phyloP scores from a whole-genome alignment of 495 filamentous ascomycete genomes.

The Hypoxylon subgilvum region DNA sequence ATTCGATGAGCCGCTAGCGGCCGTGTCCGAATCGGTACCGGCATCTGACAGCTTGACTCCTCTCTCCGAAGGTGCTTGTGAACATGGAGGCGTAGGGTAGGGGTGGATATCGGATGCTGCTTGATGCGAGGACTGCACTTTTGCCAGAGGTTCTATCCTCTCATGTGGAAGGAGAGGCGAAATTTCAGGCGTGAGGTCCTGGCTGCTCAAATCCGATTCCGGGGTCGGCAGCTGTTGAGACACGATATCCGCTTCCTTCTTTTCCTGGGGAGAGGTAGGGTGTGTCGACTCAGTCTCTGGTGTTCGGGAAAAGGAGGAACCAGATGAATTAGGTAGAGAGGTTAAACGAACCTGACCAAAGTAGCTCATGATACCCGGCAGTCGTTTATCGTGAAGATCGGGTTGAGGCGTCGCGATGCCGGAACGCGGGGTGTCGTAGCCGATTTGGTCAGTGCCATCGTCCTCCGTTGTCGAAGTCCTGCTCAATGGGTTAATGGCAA shows the following conservation, averaged over 20 bases:
- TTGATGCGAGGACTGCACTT: slow-evolving; percentile 44
- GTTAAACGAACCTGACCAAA: slow-evolving; percentile 95
- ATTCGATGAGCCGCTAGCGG: slow-evolving; percentile 32
- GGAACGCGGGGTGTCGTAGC: slow-evolving; percentile 80
- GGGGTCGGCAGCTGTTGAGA: slow-evolving; percentile 30
- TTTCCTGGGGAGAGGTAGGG: slow-evolving; percentile 43
- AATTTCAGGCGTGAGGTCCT: slow-evolving; percentile 46
- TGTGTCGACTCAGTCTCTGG: slow-evolving; percentile 45
- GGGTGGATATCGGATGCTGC: slow-evolving; percentile 47
- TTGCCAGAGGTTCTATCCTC: slow-evolving; percentile 47
- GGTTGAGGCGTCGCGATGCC: slow-evolving; percentile 87
- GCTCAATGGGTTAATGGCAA: slow-evolving; percentile 53
- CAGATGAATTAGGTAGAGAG: slow-evolving; percentile 50
- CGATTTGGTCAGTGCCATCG: slow-evolving; percentile 76
- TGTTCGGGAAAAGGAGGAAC: slow-evolving; percentile 47
- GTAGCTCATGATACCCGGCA: slow-evolving; percentile 90
- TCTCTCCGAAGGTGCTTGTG: slow-evolving; percentile 61
- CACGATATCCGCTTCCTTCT: slow-evolving; percentile 43
- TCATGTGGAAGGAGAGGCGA: slow-evolving; percentile 61
- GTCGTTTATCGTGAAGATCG: slow-evolving; percentile 85
- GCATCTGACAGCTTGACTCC: slow-evolving; percentile 53
- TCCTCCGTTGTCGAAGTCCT: slow-evolving; percentile 64
- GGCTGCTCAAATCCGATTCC: slow-evolving; percentile 35
- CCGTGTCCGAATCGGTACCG: slow-evolving; percentile 49
- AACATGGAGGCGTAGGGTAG: slow-evolving; percentile 65